Evolutionary conservation across 495 filamentous ascomycete species (phyloP).

Genomic region (Lophiotrema nucula): DNA sequence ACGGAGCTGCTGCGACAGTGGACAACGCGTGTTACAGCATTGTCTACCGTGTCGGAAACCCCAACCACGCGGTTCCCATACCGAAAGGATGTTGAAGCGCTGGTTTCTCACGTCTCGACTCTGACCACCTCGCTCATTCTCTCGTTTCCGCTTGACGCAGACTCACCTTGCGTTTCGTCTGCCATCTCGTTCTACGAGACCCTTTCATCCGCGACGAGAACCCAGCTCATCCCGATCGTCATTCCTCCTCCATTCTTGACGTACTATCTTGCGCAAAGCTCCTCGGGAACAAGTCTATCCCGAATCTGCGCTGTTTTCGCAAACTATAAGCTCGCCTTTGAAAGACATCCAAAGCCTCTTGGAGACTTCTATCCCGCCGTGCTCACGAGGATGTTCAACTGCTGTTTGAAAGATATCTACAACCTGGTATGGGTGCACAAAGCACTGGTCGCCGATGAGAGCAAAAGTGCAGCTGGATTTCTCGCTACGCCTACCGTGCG

Average conservation of each 20-base stretch:
- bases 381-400: slow-evolving; percentile 73
- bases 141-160: slow-evolving; percentile 41
- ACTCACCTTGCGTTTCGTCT: slow-evolving; percentile 43
- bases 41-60: slow-evolving; percentile 26
- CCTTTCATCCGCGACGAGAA: slow-evolving; percentile 52
- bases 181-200: slow-evolving; percentile 73
- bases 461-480: slow-evolving; percentile 67
- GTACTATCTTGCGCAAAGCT: slow-evolving; percentile 66
- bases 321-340: slow-evolving; percentile 72
- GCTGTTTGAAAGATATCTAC: slow-evolving; percentile 85
- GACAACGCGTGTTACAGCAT: slow-evolving; percentile 50
- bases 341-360: slow-evolving; percentile 54
- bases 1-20: slow-evolving; percentile 68
- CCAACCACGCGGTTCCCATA: background rate
- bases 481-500: slow-evolving; percentile 54
- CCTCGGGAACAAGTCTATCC: slow-evolving; percentile 63
- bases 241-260: slow-evolving; percentile 67
- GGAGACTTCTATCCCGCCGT: slow-evolving; percentile 47
- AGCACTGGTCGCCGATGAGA: slow-evolving; percentile 65
- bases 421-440: slow-evolving; percentile 81
- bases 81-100: slow-evolving; percentile 40
- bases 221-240: slow-evolving; percentile 55
- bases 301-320: slow-evolving; percentile 66
- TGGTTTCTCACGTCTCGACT: slow-evolving; percentile 60
- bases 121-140: slow-evolving; percentile 62